Percentiles rank a stretch among this genome's conserved stretches.
Evolutionary conservation across 257 asterid genomes (phyloP).

Genomic region (Capsicum chinense): DNA sequence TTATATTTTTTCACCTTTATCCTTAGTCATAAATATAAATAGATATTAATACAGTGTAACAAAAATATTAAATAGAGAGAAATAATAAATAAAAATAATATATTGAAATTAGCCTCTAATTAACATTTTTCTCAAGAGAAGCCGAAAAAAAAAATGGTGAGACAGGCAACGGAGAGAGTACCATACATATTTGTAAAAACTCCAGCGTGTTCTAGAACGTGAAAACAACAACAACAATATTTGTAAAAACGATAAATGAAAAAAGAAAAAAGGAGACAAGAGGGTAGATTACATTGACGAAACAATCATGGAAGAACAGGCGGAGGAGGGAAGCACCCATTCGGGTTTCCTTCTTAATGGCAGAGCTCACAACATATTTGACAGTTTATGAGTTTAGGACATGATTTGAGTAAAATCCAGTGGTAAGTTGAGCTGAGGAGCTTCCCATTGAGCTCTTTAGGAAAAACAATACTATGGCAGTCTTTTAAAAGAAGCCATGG

Average conservation of each 20-base stretch:
- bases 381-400: constrained; percentile 65
- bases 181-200: too few species aligned
- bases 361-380: constrained; percentile 54
- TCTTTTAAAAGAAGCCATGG: constrained; percentile 61
- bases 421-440: constrained; percentile 76
- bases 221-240: neutral
- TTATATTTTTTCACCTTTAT: too few species aligned
- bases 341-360: constrained; percentile 68
- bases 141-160: too few species aligned
- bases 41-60: too few species aligned
- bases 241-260: neutral
- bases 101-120: too few species aligned
- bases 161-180: neutral
- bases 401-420: constrained; percentile 62
- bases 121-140: too few species aligned
- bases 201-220: neutral
- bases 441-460: constrained; percentile 44
- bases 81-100: too few species aligned
- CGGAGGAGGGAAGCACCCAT: constrained; percentile 98
- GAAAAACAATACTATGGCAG: constrained; percentile 42
- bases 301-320: constrained; percentile 86
- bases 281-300: constrained; percentile 65
- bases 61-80: too few species aligned
- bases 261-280: neutral
- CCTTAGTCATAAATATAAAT: too few species aligned